Evolutionary conservation across 352 stramenopile genomes (phyloP).

Genomic region (Pilasporangium apinafurcum): DNA sequence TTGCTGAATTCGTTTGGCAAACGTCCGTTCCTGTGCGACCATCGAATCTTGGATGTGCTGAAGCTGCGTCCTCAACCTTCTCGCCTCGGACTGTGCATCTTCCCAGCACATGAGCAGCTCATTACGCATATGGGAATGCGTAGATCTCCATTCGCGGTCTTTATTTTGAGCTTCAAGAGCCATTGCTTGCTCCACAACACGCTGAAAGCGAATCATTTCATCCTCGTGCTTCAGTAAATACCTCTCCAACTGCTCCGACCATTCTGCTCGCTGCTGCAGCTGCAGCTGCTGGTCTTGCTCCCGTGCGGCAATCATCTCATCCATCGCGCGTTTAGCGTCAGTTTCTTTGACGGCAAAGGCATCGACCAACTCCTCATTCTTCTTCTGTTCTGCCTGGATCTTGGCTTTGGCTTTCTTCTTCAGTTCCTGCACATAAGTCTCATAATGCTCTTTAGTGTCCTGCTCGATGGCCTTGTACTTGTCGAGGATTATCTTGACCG

Average conservation of each 20-base stretch:
- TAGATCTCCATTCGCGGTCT: background rate
- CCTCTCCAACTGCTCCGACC: slow-evolving; percentile 29
- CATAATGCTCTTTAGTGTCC: slow-evolving; percentile 50
- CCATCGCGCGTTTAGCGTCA: slow-evolving; percentile 1
- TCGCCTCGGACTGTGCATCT: slow-evolving; percentile 15
- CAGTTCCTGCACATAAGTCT: slow-evolving; percentile 30
- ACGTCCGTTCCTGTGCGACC: slow-evolving; percentile 12
- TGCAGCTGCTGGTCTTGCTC: slow-evolving; percentile 15
- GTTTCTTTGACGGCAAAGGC: background rate
- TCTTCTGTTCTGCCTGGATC: slow-evolving; percentile 13
- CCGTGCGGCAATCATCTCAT: slow-evolving; percentile 7
- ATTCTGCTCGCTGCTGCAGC: slow-evolving; percentile 12
- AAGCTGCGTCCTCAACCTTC: background rate
- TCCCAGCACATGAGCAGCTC: slow-evolving; percentile 36
- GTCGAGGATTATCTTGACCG: slow-evolving; percentile 42
- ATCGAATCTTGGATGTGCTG: slow-evolving; percentile 8
- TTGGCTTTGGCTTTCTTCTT: slow-evolving; percentile 17
- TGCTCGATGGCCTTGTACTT: slow-evolving; percentile 50
- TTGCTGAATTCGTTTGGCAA: slow-evolving; percentile 4
- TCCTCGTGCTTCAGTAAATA: slow-evolving; percentile 45
- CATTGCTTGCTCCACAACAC: slow-evolving; percentile 15
- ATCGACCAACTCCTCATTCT: background rate
- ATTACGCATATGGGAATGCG: slow-evolving; percentile 14
- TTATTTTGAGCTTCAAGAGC: background rate
- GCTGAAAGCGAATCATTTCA: slow-evolving; percentile 16